A percentile compares a stretch with the other conserved stretches of the same genome.
Evolutionary conservation across 306 rosid species (phyloP).

Genomic region (Clitoria ternatea): DNA sequence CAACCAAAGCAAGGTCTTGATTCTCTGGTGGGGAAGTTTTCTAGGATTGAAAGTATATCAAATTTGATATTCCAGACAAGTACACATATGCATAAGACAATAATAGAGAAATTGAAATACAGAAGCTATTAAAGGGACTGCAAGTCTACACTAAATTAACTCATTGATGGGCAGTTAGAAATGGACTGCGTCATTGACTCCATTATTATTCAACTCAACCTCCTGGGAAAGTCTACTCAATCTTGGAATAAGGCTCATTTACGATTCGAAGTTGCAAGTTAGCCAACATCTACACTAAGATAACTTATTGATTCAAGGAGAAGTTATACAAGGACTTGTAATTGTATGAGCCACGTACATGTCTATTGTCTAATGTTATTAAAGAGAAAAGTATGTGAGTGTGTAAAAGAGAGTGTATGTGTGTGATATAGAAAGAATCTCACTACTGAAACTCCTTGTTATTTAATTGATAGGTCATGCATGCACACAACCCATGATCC

Average conservation of each 20-base stretch:
- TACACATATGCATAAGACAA: not conserved
- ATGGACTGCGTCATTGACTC: no score
- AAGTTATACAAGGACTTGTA: not conserved
- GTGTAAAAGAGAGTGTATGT: no score
- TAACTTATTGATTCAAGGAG: not conserved
- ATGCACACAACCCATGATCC: not conserved
- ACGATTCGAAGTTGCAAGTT: no score
- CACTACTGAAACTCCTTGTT: not conserved
- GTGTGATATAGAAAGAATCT: not conserved
- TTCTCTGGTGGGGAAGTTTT: not conserved
- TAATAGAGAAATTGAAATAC: not conserved
- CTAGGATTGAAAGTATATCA: not conserved
- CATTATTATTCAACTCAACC: no score
- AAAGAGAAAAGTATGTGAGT: no score
- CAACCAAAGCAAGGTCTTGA: not conserved
- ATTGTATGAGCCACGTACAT: not conserved
- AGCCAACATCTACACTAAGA: not conserved
- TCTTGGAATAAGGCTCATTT: no score
- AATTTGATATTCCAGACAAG: not conserved
- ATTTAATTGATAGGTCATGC: slow-evolving; percentile 3
- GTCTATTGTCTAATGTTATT: not conserved
- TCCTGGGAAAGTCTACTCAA: no score
- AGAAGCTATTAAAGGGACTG: not conserved
- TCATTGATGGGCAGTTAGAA: no score
- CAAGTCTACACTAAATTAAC: not conserved